These are phyloP conservation scores for Lagerstroemia speciosa DNA, from an alignment of 345 rosid genomes.

Conservation along the genomic window DNA sequence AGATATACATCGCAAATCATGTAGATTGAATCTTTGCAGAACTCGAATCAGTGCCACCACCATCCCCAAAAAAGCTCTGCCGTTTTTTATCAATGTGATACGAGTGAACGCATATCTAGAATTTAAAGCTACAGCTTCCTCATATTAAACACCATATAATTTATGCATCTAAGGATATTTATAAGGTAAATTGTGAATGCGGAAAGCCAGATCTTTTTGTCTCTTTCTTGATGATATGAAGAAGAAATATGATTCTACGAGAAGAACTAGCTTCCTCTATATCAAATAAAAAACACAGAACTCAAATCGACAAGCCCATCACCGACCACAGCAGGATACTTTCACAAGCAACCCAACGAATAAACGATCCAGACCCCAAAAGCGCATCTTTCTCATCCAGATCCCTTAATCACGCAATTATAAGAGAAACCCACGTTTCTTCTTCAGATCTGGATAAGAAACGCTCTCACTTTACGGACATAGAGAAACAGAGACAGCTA, in stretches of 20 bases:
- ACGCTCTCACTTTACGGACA: neutral
- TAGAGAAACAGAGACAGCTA: neutral
- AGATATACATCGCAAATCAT: neutral
- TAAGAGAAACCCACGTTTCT: neutral
- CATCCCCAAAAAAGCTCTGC: neutral
- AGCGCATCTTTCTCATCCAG: neutral
- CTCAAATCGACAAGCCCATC: neutral
- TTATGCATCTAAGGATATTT: no score
- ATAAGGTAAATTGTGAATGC: no score
- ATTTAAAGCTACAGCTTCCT: neutral
- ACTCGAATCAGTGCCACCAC: neutral
- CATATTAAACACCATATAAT: no score
- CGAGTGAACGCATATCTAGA: neutral
- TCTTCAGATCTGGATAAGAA: constrained; percentile 2
- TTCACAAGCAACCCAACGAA: neutral
- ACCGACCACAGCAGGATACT: neutral
- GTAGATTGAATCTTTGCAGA: neutral
- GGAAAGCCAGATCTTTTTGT: neutral
- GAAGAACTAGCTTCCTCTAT: neutral
- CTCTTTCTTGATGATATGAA: neutral
- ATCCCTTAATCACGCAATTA: neutral
- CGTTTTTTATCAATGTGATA: neutral
- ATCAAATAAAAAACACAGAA: neutral
- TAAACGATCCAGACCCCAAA: neutral
- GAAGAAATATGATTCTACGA: neutral